Conservation (phyloP, 169 alveolate species). For the Pseudocohnilembus persalinus region DNA sequence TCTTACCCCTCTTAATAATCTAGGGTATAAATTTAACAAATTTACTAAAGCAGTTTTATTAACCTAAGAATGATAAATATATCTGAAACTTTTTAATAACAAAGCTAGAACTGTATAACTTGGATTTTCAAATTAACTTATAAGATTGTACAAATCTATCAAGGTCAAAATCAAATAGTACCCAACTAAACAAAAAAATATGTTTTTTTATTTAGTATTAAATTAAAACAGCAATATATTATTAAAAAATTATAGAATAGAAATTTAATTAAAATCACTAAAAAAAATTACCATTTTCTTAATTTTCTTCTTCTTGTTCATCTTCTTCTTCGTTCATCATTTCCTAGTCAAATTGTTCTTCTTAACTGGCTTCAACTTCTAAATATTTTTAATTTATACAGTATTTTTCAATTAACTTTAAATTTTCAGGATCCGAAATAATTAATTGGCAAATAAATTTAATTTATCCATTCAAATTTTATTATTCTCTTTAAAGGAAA, state of each 20-base stretch:
- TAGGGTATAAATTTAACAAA: background rate
- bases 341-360: too few species aligned
- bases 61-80: background rate
- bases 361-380: too few species aligned
- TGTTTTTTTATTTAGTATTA: too few species aligned
- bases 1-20: background rate
- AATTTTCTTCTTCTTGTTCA: too few species aligned
- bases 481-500: background rate
- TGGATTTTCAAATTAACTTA: background rate
- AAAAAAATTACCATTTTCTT: too few species aligned
- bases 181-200: background rate
- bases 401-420: background rate
- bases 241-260: too few species aligned
- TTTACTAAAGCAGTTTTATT: background rate
- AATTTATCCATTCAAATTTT: background rate
- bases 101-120: background rate
- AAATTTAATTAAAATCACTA: too few species aligned
- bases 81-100: background rate
- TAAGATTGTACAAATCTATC: background rate
- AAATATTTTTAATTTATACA: too few species aligned
- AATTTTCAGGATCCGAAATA: background rate
- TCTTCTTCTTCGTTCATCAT: too few species aligned
- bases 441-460: background rate
- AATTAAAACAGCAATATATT: too few species aligned
- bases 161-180: background rate